These are phyloP conservation scores for Betula pendula DNA, from an alignment of 306 rosid genomes.

Conservation along the genomic window DNA sequence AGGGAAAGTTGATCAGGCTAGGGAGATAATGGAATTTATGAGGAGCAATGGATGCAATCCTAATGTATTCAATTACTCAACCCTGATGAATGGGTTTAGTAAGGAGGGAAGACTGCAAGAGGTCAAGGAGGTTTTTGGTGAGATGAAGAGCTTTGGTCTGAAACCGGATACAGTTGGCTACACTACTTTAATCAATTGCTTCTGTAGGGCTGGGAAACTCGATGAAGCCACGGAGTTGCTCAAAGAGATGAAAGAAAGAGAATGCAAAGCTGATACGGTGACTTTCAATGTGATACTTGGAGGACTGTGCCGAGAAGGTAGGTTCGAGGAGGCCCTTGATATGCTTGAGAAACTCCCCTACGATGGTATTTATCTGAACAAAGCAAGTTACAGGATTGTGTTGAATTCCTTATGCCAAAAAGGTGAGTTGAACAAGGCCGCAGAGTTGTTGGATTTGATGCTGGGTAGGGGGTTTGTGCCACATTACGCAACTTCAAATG, in stretches of 20 bases:
- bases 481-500: conserved; percentile 83
- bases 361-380: conserved; percentile 76
- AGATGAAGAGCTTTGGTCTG: conserved; percentile 60
- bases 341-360: conserved; percentile 71
- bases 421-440: conserved; percentile 59
- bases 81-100: conserved; percentile 67
- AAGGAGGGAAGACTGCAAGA: conserved; percentile 55
- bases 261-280: conserved; percentile 60
- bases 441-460: conserved; percentile 59
- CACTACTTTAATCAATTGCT: conserved; percentile 67
- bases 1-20: conserved; percentile 67
- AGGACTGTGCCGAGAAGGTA: conserved; percentile 70
- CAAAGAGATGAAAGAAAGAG: conserved; percentile 65
- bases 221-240: conserved; percentile 68
- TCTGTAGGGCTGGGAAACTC: conserved; percentile 52
- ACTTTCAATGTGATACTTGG: conserved; percentile 74
- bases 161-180: conserved; percentile 67
- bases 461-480: conserved; percentile 74
- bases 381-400: conserved; percentile 83
- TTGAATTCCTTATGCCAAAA: conserved; percentile 59
- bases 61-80: conserved; percentile 64
- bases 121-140: conserved; percentile 55
- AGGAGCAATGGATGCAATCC: conserved; percentile 79
- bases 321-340: conserved; percentile 64
- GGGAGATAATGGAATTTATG: conserved; percentile 68